Percentiles rank a stretch among this genome's conserved stretches.
phyloP scores from a whole-genome alignment of 2,329 filamentous ascomycete genomes.

The Macrophomina tecta region DNA sequence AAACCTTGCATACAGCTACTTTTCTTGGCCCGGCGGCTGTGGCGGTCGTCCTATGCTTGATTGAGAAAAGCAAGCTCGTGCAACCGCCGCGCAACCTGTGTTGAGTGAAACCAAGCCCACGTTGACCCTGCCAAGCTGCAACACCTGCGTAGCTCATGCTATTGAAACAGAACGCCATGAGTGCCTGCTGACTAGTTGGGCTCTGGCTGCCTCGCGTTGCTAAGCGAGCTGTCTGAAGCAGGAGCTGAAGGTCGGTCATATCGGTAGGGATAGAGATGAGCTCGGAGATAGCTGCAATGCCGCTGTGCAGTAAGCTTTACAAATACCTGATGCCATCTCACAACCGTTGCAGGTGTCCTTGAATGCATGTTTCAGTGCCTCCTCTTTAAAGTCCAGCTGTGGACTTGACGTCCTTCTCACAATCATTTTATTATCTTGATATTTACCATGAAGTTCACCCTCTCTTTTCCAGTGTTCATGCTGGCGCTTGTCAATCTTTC shows the following conservation, averaged over 20 bases:
- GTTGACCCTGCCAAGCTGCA: constrained; percentile 7
- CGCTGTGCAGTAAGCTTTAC: not conserved
- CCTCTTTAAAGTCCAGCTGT: constrained; percentile 1
- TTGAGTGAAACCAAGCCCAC: not conserved
- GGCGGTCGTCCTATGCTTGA: constrained; percentile 5
- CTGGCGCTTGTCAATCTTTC: constrained; percentile 7
- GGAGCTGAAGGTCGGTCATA: not conserved
- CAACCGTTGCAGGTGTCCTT: not conserved
- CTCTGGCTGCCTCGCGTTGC: not conserved
- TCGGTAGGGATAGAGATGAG: not conserved
- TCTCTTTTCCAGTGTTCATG: constrained; percentile 5
- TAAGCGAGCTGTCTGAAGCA: not conserved
- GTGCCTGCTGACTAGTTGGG: not conserved
- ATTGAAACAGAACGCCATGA: constrained; percentile 1
- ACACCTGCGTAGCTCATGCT: constrained; percentile 7
- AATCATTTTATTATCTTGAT: not conserved
- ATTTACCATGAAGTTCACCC: constrained; percentile 6
- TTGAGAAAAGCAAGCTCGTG: not conserved
- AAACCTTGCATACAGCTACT: not conserved
- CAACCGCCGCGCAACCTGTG: constrained; percentile 1
- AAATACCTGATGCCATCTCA: not conserved
- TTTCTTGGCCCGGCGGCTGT: not conserved
- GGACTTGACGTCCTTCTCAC: not conserved
- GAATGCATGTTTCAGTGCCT: not conserved
- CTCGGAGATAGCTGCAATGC: not conserved